phyloP scores from a whole-genome alignment of 1,284 basidiomycete genomes.

The Uromyces viciae-fabae region DNA sequence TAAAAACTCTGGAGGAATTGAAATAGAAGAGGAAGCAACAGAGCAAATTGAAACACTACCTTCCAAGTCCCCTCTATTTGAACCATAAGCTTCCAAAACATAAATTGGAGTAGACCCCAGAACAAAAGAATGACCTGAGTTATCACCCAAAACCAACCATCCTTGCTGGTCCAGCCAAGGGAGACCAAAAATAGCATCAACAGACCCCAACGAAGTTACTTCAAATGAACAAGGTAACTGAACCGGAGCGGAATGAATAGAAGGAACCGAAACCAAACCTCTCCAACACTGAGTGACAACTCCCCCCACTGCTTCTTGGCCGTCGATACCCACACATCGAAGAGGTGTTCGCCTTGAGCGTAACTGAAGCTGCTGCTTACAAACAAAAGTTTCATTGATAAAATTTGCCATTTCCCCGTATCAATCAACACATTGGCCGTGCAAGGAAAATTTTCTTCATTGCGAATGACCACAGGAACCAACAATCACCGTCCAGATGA shows the following conservation, averaged over 20 bases:
- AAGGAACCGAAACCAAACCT: neutral
- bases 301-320: neutral
- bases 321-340: neutral
- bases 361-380: neutral
- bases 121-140: neutral
- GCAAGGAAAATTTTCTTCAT: neutral
- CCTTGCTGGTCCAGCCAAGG: neutral
- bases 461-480: neutral
- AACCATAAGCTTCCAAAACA: neutral
- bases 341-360: neutral
- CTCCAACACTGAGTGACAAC: neutral
- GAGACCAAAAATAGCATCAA: neutral
- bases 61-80: neutral
- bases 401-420: neutral
- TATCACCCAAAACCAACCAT: neutral
- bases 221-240: neutral
- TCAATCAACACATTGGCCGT: neutral
- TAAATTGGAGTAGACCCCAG: neutral
- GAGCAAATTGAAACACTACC: neutral
- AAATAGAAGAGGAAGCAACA: neutral
- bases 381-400: neutral
- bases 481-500: neutral
- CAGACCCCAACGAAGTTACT: neutral
- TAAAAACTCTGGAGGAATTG: neutral
- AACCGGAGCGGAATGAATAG: neutral